Conservation (phyloP, 2,329 filamentous ascomycete genomes). For the Ophiostoma novo-ulmi region DNA sequence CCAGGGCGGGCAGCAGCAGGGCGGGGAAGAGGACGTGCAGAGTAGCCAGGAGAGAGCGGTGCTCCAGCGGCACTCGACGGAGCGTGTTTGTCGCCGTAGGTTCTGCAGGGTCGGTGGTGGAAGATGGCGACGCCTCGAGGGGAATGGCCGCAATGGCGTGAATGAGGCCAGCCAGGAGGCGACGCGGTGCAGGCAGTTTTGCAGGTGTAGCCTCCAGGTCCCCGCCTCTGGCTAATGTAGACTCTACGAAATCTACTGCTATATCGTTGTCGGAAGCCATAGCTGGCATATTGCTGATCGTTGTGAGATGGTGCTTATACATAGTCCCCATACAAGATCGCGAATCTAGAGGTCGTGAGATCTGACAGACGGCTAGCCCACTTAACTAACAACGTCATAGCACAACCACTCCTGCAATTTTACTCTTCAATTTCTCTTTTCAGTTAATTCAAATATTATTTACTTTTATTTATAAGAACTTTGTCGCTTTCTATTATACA, state of each 20-base stretch:
- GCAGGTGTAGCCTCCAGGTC: not conserved
- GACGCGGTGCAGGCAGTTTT: constrained; percentile 33
- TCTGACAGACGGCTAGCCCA: not conserved
- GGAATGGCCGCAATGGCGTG: constrained; percentile 38
- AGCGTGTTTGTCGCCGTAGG: constrained; percentile 34
- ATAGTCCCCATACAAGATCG: not conserved
- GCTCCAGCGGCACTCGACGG: constrained; percentile 35
- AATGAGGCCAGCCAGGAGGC: constrained; percentile 48
- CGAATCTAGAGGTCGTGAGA: not conserved
- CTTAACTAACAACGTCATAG: not conserved
- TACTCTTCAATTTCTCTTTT: not conserved
- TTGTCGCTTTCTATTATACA: not conserved
- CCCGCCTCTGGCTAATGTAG: too few species aligned
- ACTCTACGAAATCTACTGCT: not conserved
- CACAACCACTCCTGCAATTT: not conserved
- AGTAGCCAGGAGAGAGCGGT: constrained; percentile 61
- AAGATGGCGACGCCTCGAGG: constrained; percentile 4
- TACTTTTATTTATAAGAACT: not conserved
- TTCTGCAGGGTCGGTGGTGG: not conserved
- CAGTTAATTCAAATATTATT: not conserved
- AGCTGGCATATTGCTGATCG: not conserved
- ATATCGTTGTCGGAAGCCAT: not conserved
- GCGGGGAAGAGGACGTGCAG: constrained; percentile 81
- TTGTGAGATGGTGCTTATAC: not conserved
- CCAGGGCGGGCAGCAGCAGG: constrained; percentile 75